These are phyloP conservation scores for Phytopythium oedochilum DNA, from an alignment of 352 stramenopile species.

Conservation along the genomic window DNA sequence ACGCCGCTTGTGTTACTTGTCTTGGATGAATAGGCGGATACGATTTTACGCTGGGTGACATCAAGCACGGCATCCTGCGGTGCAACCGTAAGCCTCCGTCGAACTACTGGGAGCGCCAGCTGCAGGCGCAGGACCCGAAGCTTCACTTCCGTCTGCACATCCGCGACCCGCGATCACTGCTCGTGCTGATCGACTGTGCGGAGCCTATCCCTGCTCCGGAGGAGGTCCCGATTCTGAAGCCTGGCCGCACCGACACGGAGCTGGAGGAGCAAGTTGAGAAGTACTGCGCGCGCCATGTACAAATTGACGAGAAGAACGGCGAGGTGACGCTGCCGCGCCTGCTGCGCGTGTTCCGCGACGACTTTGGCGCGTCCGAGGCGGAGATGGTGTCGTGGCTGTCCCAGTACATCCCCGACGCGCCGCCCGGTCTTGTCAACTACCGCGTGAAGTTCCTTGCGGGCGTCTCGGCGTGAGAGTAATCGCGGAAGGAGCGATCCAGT, in stretches of 20 bases:
- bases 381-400: constrained; percentile 85
- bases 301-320: constrained; percentile 43
- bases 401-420: constrained; percentile 79
- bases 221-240: constrained; percentile 76
- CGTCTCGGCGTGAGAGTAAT: constrained; percentile 51
- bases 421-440: constrained; percentile 69
- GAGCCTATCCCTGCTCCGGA: constrained; percentile 52
- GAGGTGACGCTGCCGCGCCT: constrained; percentile 70
- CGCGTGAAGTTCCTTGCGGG: constrained; percentile 67
- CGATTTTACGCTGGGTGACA: constrained; percentile 79
- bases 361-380: constrained; percentile 78
- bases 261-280: constrained; percentile 79
- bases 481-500: background rate
- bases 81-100: constrained; percentile 86
- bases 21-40: constrained; percentile 36
- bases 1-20: background rate
- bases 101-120: constrained; percentile 84
- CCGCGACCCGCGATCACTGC: constrained; percentile 73
- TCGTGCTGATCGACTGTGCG: constrained; percentile 76
- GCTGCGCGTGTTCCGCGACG: constrained; percentile 81
- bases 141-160: constrained; percentile 85
- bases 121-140: constrained; percentile 78
- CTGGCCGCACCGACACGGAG: constrained; percentile 79
- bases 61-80: constrained; percentile 84
- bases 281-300: constrained; percentile 63